Evolutionary conservation across 2,329 filamentous ascomycete genomes (phyloP), one percentile per base, ranked within the genome.

Genomic region (Pseudocercospora pini-densiflorae): DNA sequence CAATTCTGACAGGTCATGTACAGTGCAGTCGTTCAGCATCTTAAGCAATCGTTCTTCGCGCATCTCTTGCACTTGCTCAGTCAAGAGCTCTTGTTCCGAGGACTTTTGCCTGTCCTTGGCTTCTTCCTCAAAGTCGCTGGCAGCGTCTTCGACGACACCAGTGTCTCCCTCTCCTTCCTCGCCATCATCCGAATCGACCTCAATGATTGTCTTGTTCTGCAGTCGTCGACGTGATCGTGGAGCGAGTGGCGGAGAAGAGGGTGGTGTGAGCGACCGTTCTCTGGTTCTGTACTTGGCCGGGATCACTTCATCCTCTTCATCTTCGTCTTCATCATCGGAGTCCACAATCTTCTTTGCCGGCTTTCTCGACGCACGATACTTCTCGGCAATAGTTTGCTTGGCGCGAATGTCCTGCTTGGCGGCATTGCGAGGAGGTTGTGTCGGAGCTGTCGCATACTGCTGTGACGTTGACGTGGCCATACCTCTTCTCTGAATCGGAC

Each of bases 1-100:
- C 67, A 97, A 89, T 71, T 97, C 94, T 1, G 91, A 88, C 49
- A 99, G 86, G 64, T 94, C 92, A 40, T 90, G 86, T 9, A 88
- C 81, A 5, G 88, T 88, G 77, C 92, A 95, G 0, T 85, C 88
- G 75, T 98, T 98, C 78, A 99, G 89, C 74, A 93, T 96, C 7
- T 89, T 85, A 29, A 98, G 82, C 6, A 97, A 87, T 63, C 85
- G 63, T 9, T 61, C 51, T 10, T 74, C 73, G 33, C 67, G 66
- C 58, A 70, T 67, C n/a, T 59, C 59, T 57, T 71, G 65, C 14
- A 72, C 45, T 31, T 66, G 63, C 55, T 66, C 64, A 27, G 64
- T 59, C 8, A 49, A 10, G 23, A 36, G 23, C 59, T 81, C 79
- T 27, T 82, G 80, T 51, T 81, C 80, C 4, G 74, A 68, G 21